These are phyloP conservation scores for Fusarium sublunatum DNA, from an alignment of 2,329 filamentous ascomycete genomes.

Conservation along the genomic window DNA sequence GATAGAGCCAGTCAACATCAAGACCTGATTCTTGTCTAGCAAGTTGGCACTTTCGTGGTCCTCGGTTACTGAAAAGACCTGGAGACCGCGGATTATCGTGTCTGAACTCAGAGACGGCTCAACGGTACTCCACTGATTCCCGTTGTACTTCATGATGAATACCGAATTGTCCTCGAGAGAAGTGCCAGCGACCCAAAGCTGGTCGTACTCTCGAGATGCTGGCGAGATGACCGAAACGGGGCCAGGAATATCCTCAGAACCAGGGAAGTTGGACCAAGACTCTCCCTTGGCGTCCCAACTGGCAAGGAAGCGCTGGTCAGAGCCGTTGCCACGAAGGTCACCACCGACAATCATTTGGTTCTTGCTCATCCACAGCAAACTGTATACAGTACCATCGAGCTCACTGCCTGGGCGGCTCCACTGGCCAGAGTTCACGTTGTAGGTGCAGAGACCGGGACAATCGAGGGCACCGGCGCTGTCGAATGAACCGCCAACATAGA, in stretches of 20 bases:
- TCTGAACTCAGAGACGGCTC: constrained; percentile 69
- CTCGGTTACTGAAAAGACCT: constrained; percentile 79
- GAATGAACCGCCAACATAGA: constrained; percentile 91
- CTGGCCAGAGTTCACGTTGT: constrained; percentile 74
- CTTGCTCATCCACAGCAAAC: constrained; percentile 80
- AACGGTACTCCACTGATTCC: constrained; percentile 75
- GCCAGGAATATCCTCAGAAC: constrained; percentile 76
- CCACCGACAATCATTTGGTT: constrained; percentile 81
- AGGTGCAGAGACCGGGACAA: constrained; percentile 85
- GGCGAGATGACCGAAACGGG: constrained; percentile 80
- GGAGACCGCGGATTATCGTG: constrained; percentile 80
- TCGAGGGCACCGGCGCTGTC: constrained; percentile 82
- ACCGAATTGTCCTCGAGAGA: constrained; percentile 70
- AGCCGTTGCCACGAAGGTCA: constrained; percentile 75
- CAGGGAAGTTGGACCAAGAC: constrained; percentile 73
- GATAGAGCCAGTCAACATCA: constrained; percentile 88
- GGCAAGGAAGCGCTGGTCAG: constrained; percentile 71
- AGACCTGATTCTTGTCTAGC: constrained; percentile 73
- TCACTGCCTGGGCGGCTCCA: constrained; percentile 84
- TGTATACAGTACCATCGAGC: constrained; percentile 75
- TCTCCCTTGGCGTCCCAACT: constrained; percentile 76
- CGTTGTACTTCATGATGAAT: constrained; percentile 87
- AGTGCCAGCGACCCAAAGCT: constrained; percentile 86
- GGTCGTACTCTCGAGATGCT: constrained; percentile 75
- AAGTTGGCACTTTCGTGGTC: constrained; percentile 73